phyloP scores from a whole-genome alignment of 805 yeast species.

The Starmerella cellae region DNA sequence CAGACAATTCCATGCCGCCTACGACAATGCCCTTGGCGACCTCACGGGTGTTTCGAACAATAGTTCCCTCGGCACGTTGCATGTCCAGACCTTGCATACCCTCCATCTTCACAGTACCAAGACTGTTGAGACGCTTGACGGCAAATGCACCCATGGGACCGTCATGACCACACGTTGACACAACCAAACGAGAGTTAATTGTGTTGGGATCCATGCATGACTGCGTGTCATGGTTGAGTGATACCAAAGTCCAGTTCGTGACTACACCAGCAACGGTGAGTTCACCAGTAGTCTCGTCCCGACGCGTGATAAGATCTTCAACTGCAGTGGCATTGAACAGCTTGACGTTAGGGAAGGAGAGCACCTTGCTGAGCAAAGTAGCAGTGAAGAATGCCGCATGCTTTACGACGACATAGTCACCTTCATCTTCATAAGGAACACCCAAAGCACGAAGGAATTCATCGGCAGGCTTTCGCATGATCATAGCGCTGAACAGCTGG shows the following conservation, averaged over 20 bases:
- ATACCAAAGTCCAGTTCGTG: conserved; percentile 69
- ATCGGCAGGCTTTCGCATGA: conserved; percentile 68
- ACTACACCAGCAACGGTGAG: conserved; percentile 66
- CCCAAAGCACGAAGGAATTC: conserved; percentile 49
- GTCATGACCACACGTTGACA: conserved; percentile 69
- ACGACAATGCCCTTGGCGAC: conserved; percentile 49
- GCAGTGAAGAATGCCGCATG: conserved; percentile 70
- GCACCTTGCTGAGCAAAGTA: conserved; percentile 53
- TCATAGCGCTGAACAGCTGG: conserved; percentile 64
- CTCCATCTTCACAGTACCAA: conserved; percentile 39
- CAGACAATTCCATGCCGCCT: conserved; percentile 71
- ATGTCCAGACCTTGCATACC: conserved; percentile 72
- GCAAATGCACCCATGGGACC: conserved; percentile 75
- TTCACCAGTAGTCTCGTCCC: conserved; percentile 41
- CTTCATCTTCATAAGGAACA: conserved; percentile 62
- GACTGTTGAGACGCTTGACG: conserved; percentile 51
- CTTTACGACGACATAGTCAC: conserved; percentile 65
- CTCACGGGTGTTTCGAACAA: conserved; percentile 56
- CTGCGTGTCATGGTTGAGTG: conserved; percentile 63
- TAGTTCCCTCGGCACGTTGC: conserved; percentile 65
- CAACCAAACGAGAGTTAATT: conserved; percentile 48
- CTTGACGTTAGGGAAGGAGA: conserved; percentile 60
- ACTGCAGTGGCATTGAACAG: conserved; percentile 70
- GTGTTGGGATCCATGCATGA: conserved; percentile 77
- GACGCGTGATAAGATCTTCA: conserved; percentile 65